Percentiles rank a stretch among this genome's conserved stretches.
phyloP scores from a whole-genome alignment of 169 alveolate species.

The Eimeria nieschulzi region DNA sequence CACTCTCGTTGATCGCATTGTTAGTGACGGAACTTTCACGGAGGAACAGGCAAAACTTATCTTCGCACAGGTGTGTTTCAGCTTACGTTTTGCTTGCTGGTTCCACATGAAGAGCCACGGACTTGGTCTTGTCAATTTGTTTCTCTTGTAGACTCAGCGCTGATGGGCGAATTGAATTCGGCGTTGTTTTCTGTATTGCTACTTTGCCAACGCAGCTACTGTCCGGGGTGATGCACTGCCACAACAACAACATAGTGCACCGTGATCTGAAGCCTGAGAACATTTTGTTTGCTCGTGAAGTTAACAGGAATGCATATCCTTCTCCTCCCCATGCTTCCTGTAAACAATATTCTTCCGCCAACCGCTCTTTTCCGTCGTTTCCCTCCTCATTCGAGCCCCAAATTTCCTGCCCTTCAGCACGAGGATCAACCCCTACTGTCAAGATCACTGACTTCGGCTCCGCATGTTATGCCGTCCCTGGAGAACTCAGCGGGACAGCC shows the following conservation, averaged over 20 bases:
- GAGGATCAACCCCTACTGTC: conserved; percentile 33
- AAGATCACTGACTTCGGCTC: conserved; percentile 68
- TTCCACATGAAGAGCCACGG: too few relatives aligned
- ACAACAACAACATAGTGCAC: conserved; percentile 71
- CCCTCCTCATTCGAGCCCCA: background rate
- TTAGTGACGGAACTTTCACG: conserved; percentile 53
- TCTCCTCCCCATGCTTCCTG: background rate
- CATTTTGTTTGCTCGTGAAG: conserved; percentile 57
- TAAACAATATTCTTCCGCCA: background rate
- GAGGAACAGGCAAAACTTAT: conserved; percentile 59
- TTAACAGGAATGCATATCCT: background rate
- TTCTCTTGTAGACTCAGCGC: too few relatives aligned
- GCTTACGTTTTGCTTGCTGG: background rate
- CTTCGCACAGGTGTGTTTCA: conserved; percentile 39
- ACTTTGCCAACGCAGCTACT: conserved; percentile 40
- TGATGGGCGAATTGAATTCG: too few relatives aligned
- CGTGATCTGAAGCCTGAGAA: conserved; percentile 77
- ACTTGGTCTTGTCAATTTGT: too few relatives aligned
- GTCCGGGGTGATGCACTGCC: conserved; percentile 76
- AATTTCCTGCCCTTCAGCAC: background rate
- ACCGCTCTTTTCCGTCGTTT: background rate
- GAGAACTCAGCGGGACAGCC: conserved; percentile 69
- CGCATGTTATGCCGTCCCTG: conserved; percentile 60
- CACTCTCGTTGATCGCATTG: conserved; percentile 51
- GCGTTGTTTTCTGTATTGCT: background rate